Evolutionary conservation across 495 filamentous ascomycete species (phyloP).

Genomic region (Mycothermus thermophilus): DNA sequence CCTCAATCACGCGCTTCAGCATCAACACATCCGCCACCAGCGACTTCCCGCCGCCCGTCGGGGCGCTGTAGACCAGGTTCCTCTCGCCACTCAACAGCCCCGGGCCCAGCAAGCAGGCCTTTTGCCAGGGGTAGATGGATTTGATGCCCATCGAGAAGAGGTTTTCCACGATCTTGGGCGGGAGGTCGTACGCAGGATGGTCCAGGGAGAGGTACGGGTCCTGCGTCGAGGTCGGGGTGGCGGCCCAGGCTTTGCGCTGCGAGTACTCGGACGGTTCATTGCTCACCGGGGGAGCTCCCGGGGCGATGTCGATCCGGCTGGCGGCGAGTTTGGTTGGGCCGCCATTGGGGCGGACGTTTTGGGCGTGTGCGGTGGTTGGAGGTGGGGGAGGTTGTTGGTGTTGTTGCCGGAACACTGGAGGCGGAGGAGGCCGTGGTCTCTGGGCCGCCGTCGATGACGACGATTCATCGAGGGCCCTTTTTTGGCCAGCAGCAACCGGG

Average conservation of each 20-base stretch:
- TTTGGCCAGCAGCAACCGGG: background rate
- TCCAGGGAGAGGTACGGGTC: conserved; percentile 50
- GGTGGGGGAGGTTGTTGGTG: too few species aligned
- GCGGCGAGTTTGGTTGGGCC: conserved; percentile 16
- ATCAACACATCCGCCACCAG: conserved; percentile 64
- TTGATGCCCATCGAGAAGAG: conserved; percentile 50
- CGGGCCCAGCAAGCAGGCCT: conserved; percentile 56
- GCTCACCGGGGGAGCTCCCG: conserved; percentile 1
- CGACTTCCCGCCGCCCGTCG: conserved; percentile 71
- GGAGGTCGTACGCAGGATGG: conserved; percentile 52
- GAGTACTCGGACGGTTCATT: conserved; percentile 29
- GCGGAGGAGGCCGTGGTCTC: too few species aligned
- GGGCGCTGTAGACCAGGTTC: conserved; percentile 73
- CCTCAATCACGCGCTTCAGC: conserved; percentile 55
- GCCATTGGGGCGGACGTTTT: background rate
- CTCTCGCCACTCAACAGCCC: conserved; percentile 51
- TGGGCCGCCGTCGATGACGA: too few species aligned
- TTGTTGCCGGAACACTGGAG: too few species aligned
- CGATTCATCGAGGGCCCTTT: too few species aligned
- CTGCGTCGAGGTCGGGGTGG: conserved; percentile 37
- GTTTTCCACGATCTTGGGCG: conserved; percentile 46
- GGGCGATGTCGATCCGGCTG: conserved; percentile 18
- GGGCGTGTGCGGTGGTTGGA: background rate
- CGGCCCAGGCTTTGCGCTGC: conserved; percentile 27
- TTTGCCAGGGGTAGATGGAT: conserved; percentile 71